Evolutionary conservation across 2,329 filamentous ascomycete species (phyloP).

Genomic region (Scedosporium apiospermum): DNA sequence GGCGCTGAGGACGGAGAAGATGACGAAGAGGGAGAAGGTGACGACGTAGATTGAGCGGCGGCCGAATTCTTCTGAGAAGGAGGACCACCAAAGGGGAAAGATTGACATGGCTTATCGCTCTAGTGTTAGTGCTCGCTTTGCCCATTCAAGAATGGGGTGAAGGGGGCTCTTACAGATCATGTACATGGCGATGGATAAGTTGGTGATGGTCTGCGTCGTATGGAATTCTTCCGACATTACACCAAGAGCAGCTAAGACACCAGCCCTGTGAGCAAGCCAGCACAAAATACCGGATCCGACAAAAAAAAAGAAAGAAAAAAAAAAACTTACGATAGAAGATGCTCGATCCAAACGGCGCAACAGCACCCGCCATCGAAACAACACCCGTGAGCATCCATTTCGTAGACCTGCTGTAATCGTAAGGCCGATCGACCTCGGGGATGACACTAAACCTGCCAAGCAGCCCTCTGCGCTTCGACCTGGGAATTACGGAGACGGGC

Average conservation of each 20-base stretch:
- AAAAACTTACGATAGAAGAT: slow-evolving; percentile 66
- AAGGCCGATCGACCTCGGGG: slow-evolving; percentile 69
- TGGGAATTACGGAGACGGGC: slow-evolving; percentile 26
- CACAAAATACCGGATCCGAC: neutral
- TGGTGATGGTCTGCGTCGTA: slow-evolving; percentile 56
- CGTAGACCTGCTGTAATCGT: slow-evolving; percentile 59
- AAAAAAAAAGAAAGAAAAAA: too few relatives aligned
- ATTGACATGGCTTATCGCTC: slow-evolving; percentile 57
- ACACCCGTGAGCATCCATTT: slow-evolving; percentile 83
- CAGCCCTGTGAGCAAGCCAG: neutral
- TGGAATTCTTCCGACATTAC: slow-evolving; percentile 54
- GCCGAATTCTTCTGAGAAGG: slow-evolving; percentile 65
- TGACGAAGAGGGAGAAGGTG: slow-evolving; percentile 61
- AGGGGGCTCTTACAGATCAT: slow-evolving; percentile 44
- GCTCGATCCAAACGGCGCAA: slow-evolving; percentile 72
- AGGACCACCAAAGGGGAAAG: slow-evolving; percentile 81
- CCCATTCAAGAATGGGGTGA: neutral
- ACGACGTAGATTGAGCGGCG: slow-evolving; percentile 69
- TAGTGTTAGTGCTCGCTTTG: neutral
- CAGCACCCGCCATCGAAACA: slow-evolving; percentile 66
- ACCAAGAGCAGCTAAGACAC: slow-evolving; percentile 52
- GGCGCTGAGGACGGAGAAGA: slow-evolving; percentile 63
- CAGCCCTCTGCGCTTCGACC: slow-evolving; percentile 54
- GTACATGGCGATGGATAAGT: slow-evolving; percentile 68
- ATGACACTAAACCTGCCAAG: slow-evolving; percentile 62